These are phyloP conservation scores for Penicillium paneum DNA, from an alignment of 2,329 filamentous ascomycete species.

Conservation along the genomic window DNA sequence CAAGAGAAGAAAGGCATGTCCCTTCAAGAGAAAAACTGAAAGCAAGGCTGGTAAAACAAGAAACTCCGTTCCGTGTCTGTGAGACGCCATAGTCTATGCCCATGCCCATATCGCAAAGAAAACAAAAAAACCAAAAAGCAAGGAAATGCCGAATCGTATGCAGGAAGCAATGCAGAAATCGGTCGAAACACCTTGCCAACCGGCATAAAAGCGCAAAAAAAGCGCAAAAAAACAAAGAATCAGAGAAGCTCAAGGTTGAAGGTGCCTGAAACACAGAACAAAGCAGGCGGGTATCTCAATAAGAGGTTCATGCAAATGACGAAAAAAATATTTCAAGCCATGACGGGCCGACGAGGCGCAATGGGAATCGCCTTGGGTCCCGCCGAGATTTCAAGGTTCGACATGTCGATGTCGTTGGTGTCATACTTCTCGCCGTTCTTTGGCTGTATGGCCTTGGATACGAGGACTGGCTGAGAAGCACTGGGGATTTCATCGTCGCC, in stretches of 20 bases:
- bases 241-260: slow-evolving; percentile 8
- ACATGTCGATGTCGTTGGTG: slow-evolving; percentile 32
- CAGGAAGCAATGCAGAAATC: slow-evolving; percentile 5
- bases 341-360: slow-evolving; percentile 34
- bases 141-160: slow-evolving; percentile 5
- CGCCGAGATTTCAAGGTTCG: slow-evolving; percentile 34
- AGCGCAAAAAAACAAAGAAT: slow-evolving; percentile 3
- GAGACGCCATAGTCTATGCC: slow-evolving; percentile 27
- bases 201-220: slow-evolving; percentile 4
- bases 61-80: slow-evolving; percentile 24
- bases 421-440: slow-evolving; percentile 25
- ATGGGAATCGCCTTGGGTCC: slow-evolving; percentile 40
- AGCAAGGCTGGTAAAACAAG: slow-evolving; percentile 6
- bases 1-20: slow-evolving; percentile 11
- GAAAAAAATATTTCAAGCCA: slow-evolving; percentile 28
- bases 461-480: slow-evolving; percentile 25
- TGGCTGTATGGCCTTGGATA: slow-evolving; percentile 18
- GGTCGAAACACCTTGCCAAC: slow-evolving; percentile 5
- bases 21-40: not conserved
- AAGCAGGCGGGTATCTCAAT: slow-evolving; percentile 16
- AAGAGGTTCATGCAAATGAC: slow-evolving; percentile 14
- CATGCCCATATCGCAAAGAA: slow-evolving; percentile 14
- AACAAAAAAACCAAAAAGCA: not conserved
- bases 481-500: slow-evolving; percentile 27
- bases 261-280: slow-evolving; percentile 16